phyloP scores from a whole-genome alignment of 2,329 filamentous ascomycete genomes.

The Scedosporium minutisporum region DNA sequence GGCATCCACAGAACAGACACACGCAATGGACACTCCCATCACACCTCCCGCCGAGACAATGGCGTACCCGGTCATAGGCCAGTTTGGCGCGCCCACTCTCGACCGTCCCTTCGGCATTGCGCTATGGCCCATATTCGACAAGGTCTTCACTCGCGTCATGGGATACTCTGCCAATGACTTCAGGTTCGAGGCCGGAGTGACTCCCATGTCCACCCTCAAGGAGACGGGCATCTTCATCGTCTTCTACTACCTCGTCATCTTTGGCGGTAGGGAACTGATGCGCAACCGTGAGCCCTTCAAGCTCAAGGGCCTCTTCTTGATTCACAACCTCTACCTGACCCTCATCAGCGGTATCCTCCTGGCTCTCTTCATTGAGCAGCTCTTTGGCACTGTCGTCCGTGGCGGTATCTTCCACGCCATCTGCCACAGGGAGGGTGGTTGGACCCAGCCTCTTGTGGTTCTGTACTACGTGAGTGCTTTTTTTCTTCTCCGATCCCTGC shows the following conservation, averaged over 20 bases:
- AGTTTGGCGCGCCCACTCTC: slow-evolving; percentile 62
- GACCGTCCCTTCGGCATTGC: slow-evolving; percentile 86
- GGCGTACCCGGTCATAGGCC: background rate
- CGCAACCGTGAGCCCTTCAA: slow-evolving; percentile 75
- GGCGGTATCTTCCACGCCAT: slow-evolving; percentile 84
- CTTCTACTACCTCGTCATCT: slow-evolving; percentile 87
- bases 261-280: slow-evolving; percentile 89
- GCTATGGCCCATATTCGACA: slow-evolving; percentile 91
- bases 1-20: too few species aligned
- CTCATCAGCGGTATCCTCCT: slow-evolving; percentile 72
- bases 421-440: slow-evolving; percentile 72
- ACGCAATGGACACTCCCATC: slow-evolving; percentile 4
- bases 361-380: slow-evolving; percentile 80
- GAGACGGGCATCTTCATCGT: slow-evolving; percentile 72
- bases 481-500: background rate
- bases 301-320: slow-evolving; percentile 78
- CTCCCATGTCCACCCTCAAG: slow-evolving; percentile 82
- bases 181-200: slow-evolving; percentile 69
- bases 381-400: slow-evolving; percentile 72
- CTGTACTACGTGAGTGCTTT: slow-evolving; percentile 75
- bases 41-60: background rate
- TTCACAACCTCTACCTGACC: slow-evolving; percentile 95
- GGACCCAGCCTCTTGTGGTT: slow-evolving; percentile 86
- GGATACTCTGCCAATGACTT: slow-evolving; percentile 85
- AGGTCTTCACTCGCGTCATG: slow-evolving; percentile 63